A percentile compares a stretch with the other conserved stretches of the same genome.
phyloP scores from a whole-genome alignment of 176 grass and related monocot species.

The Pontederia crassipes region DNA sequence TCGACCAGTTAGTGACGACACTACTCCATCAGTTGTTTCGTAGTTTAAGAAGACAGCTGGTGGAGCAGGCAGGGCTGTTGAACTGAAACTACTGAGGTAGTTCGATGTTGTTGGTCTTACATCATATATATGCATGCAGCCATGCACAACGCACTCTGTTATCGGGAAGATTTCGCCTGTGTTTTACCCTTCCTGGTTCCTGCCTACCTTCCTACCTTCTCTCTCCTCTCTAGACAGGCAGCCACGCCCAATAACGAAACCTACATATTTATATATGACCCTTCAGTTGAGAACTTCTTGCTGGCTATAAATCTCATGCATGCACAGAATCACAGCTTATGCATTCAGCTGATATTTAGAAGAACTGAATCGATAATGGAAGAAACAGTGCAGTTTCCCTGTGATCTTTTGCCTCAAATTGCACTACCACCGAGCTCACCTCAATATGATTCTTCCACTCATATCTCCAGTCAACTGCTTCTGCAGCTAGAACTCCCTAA shows the following conservation, averaged over 20 bases:
- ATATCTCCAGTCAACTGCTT: conserved; percentile 13
- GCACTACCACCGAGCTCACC: conserved; percentile 16
- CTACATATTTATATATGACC: background rate
- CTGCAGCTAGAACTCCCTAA: conserved; percentile 6
- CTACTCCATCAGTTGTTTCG: too few species aligned
- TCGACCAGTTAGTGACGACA: too few species aligned
- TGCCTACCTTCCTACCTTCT: conserved; percentile 16
- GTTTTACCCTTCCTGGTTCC: conserved; percentile 41
- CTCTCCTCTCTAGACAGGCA: too few species aligned
- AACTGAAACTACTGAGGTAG: conserved; percentile 43
- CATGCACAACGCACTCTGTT: too few species aligned
- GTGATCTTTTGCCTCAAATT: conserved; percentile 28
- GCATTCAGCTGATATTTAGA: background rate
- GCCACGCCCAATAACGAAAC: too few species aligned
- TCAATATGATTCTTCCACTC: conserved; percentile 10
- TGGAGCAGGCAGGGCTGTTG: conserved; percentile 45
- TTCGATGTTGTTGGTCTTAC: conserved; percentile 51
- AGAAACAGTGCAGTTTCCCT: conserved; percentile 23
- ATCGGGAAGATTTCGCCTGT: too few species aligned
- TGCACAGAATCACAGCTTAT: too few species aligned
- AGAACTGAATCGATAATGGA: conserved; percentile 18
- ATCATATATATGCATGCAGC: too few species aligned
- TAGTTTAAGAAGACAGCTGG: too few species aligned
- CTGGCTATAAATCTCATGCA: too few species aligned
- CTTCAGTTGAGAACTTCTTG: background rate